Evolutionary conservation across 257 asterid genomes (phyloP), one percentile per base, ranked within the genome.

Genomic region (Solanum dulcamara): DNA sequence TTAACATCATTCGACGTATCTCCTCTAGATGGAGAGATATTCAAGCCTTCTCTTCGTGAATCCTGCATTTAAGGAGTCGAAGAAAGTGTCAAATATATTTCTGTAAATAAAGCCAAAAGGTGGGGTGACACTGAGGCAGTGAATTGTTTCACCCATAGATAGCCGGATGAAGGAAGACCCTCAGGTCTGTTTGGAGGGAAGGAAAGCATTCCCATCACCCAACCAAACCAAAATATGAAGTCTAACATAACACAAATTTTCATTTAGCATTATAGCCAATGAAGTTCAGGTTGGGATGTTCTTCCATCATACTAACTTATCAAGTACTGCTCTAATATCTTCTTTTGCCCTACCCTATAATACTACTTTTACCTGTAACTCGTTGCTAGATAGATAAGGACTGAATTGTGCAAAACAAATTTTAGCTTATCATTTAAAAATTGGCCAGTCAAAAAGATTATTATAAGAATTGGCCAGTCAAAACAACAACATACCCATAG

Each of bases 31-130:
- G 44, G 28, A 13, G 12, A 48, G 44, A 71, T 40, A 53, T 87
- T 48, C 62, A 81, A 30, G 18, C 26, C 22, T 67, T 86, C 86
- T 51, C 81, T 59, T 51, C 55, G 85, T 40, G 64, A 85, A 88
- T 86, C 88, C 91, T 89, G 83, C 59, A 71, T 64, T 28, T 26
- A 30, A 48, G 81, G 81, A 46, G 42, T 79, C 64, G 30, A 79
- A 79, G 80, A 37, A 35, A 10, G 44, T 17, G 42, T 79, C 83
- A 46, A 15, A 48, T 17, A 77, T 28, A 46, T 77, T 28, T 79
- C 64, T 4, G 15, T 28, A 79, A 48, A 79, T 28, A 48, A 79
- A 30, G 15, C 83, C 64, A 48, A 79, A 75, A 79, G 28, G 8
- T 79, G 44, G 83, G 44, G 64, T 30, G 83, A 48, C 30, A 30